Evolutionary conservation across 2,329 filamentous ascomycete genomes (phyloP).

Genomic region (Colletotrichum kahawae): DNA sequence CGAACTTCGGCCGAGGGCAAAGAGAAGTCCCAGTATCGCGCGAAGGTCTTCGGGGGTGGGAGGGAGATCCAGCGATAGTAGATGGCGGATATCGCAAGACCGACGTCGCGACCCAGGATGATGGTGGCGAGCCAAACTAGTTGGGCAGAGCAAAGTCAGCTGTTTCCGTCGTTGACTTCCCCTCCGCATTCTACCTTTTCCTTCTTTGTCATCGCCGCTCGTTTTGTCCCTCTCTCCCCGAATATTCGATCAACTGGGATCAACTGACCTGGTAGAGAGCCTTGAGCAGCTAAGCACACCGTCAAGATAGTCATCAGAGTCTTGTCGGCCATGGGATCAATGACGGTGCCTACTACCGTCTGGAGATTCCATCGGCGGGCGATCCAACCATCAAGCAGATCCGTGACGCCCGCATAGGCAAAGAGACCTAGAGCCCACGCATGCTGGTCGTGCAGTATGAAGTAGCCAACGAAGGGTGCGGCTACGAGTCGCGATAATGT

Average conservation of each 20-base stretch:
- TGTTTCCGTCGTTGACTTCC: not conserved
- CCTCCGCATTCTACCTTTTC: not conserved
- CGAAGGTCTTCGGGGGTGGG: slow-evolving; percentile 90
- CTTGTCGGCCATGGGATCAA: slow-evolving; percentile 98
- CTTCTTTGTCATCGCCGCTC: not conserved
- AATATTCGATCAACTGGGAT: not conserved
- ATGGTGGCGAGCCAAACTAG: slow-evolving; percentile 85
- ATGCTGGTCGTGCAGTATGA: slow-evolving; percentile 84
- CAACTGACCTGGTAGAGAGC: slow-evolving; percentile 74
- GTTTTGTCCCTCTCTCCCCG: not conserved
- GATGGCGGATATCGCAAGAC: slow-evolving; percentile 82
- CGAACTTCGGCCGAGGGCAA: slow-evolving; percentile 85
- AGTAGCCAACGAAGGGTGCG: slow-evolving; percentile 86
- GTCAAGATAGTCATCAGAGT: slow-evolving; percentile 92
- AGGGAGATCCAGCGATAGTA: slow-evolving; percentile 97
- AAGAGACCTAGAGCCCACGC: slow-evolving; percentile 84
- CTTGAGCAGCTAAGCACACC: slow-evolving; percentile 82
- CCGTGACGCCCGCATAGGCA: slow-evolving; percentile 88
- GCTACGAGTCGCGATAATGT: slow-evolving; percentile 85
- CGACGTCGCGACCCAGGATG: slow-evolving; percentile 87
- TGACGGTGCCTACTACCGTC: slow-evolving; percentile 92
- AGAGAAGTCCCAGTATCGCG: slow-evolving; percentile 96
- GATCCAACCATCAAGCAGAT: slow-evolving; percentile 93
- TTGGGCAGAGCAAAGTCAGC: not conserved
- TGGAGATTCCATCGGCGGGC: slow-evolving; percentile 85